Conservation (phyloP, 2,329 filamentous ascomycete species). For the Arthroderma uncinatum region DNA sequence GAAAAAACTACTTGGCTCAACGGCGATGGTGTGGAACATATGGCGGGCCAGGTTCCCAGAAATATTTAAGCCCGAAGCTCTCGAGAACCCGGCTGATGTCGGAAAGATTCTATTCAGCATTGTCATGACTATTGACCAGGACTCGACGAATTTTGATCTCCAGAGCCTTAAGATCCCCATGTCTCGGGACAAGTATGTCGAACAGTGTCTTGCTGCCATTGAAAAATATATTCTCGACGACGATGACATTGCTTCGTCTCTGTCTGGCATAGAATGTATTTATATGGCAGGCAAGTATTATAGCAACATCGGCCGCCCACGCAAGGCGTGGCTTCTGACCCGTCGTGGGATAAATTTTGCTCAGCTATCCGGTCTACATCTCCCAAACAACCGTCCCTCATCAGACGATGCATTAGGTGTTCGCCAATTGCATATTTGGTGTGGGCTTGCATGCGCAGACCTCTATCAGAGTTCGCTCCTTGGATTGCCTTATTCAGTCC, state of each 20-base stretch:
- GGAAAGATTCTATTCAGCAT: conserved; percentile 37
- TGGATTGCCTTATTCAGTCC: conserved; percentile 40
- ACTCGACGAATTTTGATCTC: conserved; percentile 31
- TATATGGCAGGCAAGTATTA: conserved; percentile 43
- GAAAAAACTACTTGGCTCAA: conserved; percentile 23
- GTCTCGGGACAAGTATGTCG: conserved; percentile 35
- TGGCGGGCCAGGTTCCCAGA: conserved; percentile 29
- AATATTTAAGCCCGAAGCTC: conserved; percentile 15
- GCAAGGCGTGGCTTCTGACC: conserved; percentile 43
- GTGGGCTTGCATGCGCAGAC: conserved; percentile 34
- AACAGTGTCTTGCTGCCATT: conserved; percentile 38
- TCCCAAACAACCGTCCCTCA: conserved; percentile 23
- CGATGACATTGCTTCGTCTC: conserved; percentile 40
- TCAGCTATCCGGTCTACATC: conserved; percentile 42
- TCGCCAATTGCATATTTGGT: conserved; percentile 32
- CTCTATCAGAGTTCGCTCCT: conserved; percentile 44
- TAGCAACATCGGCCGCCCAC: conserved; percentile 45
- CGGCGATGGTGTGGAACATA: conserved; percentile 23
- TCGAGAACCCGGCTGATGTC: conserved; percentile 28
- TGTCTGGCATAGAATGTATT: conserved; percentile 45
- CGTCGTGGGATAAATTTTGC: conserved; percentile 43
- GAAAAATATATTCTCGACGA: conserved; percentile 40
- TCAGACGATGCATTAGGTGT: conserved; percentile 20
- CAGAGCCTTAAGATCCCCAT: conserved; percentile 28
- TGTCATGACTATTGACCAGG: conserved; percentile 33